Percentiles rank a stretch among this genome's conserved stretches.
Evolutionary conservation across 257 asterid species (phyloP).

Genomic region (Scutellaria baicalensis): DNA sequence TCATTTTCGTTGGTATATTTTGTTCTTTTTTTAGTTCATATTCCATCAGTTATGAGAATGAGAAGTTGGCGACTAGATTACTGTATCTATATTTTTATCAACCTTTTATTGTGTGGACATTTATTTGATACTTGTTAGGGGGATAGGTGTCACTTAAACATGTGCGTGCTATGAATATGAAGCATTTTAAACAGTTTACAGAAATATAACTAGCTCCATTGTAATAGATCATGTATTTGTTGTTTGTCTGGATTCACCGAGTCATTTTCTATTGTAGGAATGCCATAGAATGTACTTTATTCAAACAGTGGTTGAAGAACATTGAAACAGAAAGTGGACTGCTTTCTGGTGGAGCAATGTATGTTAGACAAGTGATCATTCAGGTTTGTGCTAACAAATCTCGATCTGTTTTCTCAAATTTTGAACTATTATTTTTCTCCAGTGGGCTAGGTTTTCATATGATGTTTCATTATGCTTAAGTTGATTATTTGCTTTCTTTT

Average conservation of each 20-base stretch:
- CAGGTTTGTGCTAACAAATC: constrained; percentile 48
- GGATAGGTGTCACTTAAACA: not conserved
- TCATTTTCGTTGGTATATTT: not conserved
- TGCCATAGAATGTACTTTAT: constrained; percentile 70
- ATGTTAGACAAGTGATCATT: constrained; percentile 53
- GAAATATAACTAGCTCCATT: not conserved
- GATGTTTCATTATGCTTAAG: not conserved
- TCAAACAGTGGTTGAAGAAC: constrained; percentile 80
- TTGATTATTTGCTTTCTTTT: not conserved
- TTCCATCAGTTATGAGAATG: not conserved
- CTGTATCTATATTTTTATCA: not conserved
- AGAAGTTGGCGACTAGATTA: not conserved
- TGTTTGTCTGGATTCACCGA: not conserved
- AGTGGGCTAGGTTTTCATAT: not conserved
- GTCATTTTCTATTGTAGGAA: constrained; percentile 45
- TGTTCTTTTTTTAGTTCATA: not conserved
- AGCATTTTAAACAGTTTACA: not conserved
- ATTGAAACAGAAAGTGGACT: constrained; percentile 63
- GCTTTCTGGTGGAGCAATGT: constrained; percentile 63
- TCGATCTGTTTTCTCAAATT: not conserved
- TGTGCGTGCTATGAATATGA: not conserved
- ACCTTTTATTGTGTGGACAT: not conserved
- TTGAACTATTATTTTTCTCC: not conserved
- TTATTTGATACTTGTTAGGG: not conserved
- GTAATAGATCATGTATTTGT: not conserved